Percentiles rank a stretch among this genome's conserved stretches.
phyloP scores from a whole-genome alignment of 306 rosid species.

The Morella rubra region DNA sequence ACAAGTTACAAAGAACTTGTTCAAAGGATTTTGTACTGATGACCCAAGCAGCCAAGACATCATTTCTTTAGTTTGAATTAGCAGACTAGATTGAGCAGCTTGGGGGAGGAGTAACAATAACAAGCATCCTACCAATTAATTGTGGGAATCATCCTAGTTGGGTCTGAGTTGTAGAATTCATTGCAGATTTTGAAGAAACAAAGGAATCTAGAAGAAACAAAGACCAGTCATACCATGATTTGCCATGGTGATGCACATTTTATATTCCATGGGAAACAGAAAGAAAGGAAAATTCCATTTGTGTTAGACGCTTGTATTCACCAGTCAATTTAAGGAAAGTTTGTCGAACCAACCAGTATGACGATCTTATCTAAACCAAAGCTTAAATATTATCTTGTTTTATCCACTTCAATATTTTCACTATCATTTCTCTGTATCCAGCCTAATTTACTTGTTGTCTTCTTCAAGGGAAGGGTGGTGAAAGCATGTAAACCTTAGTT shows the following conservation, averaged over 20 bases:
- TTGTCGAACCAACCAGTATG: background rate
- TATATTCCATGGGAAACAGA: background rate
- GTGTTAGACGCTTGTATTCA: background rate
- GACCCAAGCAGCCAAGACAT: background rate
- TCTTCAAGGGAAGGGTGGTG: background rate
- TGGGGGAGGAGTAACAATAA: background rate
- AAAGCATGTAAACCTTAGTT: background rate
- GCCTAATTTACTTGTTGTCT: background rate
- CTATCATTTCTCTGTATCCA: background rate
- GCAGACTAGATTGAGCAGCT: background rate
- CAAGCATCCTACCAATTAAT: constrained; percentile 6
- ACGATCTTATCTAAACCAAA: background rate
- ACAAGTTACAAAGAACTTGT: constrained; percentile 2
- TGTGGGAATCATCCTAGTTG: background rate
- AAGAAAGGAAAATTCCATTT: background rate
- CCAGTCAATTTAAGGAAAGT: background rate
- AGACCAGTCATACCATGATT: background rate
- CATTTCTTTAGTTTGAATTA: constrained; percentile 11
- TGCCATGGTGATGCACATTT: background rate
- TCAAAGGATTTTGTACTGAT: background rate
- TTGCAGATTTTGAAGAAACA: background rate
- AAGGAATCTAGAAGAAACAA: background rate
- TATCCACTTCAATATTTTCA: background rate
- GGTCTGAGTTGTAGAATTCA: background rate
- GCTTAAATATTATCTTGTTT: background rate